Conservation (phyloP, 192 early-diverging fungal species). For the Gonapodya sp. region DNA sequence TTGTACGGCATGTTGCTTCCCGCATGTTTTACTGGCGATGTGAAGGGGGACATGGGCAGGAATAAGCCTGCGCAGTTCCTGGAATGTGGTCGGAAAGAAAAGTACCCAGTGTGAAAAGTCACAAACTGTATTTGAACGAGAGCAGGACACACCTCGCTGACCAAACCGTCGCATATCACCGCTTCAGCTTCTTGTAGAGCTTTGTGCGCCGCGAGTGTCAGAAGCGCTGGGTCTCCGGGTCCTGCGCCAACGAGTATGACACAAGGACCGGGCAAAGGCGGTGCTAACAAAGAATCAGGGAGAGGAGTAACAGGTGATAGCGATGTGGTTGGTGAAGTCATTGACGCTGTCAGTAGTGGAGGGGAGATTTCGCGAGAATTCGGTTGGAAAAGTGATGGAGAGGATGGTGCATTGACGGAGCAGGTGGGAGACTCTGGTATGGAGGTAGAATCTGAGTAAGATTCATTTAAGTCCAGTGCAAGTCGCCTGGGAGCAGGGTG, state of each 20-base stretch:
- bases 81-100: conserved; percentile 52
- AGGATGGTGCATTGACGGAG: too few relatives aligned
- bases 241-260: conserved; percentile 73
- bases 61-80: conserved; percentile 20
- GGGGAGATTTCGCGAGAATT: too few relatives aligned
- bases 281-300: neutral
- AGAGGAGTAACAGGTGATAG: neutral
- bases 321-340: neutral
- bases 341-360: neutral
- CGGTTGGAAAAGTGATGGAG: too few relatives aligned
- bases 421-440: neutral
- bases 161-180: conserved; percentile 63
- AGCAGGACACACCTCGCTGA: conserved; percentile 12
- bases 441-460: neutral
- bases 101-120: too few relatives aligned
- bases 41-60: conserved; percentile 31
- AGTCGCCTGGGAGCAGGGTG: too few relatives aligned
- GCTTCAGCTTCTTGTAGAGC: conserved; percentile 63
- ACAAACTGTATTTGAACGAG: too few relatives aligned
- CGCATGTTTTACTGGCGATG: neutral
- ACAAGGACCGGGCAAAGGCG: conserved; percentile 4
- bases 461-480: neutral
- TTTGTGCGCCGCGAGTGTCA: conserved; percentile 60
- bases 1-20: neutral
- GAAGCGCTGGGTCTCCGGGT: conserved; percentile 68